These are phyloP conservation scores for Glarea lozoyensis DNA, from an alignment of 495 filamentous ascomycete species.

Conservation along the genomic window DNA sequence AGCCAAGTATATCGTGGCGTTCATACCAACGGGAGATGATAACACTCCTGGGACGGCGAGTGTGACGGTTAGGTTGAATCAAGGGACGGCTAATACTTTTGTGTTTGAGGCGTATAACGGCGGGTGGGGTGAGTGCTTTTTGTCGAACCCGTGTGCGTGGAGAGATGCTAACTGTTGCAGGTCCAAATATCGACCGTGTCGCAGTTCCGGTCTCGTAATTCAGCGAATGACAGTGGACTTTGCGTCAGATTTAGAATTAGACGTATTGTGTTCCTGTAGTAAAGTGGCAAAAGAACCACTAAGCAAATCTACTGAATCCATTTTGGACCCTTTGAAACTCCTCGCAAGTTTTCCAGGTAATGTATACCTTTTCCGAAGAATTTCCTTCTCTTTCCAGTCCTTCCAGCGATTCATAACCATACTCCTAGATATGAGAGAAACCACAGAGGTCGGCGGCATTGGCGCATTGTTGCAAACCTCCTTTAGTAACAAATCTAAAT, in stretches of 20 bases:
- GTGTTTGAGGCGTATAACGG: conserved; percentile 36
- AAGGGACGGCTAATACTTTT: conserved; percentile 30
- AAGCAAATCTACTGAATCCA: conserved; percentile 15
- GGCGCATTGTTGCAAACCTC: conserved; percentile 14
- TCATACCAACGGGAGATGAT: conserved; percentile 32
- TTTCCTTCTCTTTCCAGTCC: conserved; percentile 9
- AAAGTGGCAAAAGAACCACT: conserved; percentile 11
- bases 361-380: conserved; percentile 11
- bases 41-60: conserved; percentile 25
- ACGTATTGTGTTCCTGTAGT: no score
- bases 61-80: conserved; percentile 31
- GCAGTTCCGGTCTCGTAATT: conserved; percentile 42
- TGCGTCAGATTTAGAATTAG: no score
- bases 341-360: conserved; percentile 9
- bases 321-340: conserved; percentile 9
- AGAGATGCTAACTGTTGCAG: conserved; percentile 9
- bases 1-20: conserved; percentile 37
- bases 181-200: conserved; percentile 46
- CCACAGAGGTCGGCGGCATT: conserved; percentile 16
- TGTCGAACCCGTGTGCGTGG: neutral
- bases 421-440: conserved; percentile 14
- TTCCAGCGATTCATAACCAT: conserved; percentile 18
- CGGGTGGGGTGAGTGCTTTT: conserved; percentile 30
- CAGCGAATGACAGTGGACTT: no score
- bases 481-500: conserved; percentile 6